Base-by-base conservation (phyloP, 2,329 filamentous ascomycete genomes). In the Penicillium glabrum region DNA sequence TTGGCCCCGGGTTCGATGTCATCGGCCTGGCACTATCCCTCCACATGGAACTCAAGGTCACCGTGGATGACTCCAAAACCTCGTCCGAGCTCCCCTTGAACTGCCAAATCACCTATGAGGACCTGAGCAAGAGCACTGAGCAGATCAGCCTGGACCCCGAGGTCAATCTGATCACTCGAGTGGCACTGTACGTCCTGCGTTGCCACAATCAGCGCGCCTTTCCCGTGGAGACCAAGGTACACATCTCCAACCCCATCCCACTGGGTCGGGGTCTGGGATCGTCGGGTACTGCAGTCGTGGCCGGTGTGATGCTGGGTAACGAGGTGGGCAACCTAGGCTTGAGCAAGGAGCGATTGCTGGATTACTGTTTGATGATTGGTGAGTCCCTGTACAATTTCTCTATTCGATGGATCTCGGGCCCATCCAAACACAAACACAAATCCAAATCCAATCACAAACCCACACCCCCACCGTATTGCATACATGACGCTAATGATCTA, bases 291-390 rank as follows among this genome's bases (percentile, higher is more conserved):
- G 95, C 95, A 9, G 93, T 98, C 19, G 95, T 98, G 7, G 95
- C 92, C 0, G 95, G 95, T 63, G 93, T 97, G n/a, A 86, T 92
- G 75, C 82, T 99, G 46, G 95, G 89, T 41, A 96, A 95, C 78
- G 89, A 96, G 73, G 89, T 95, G 46, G 93, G 93, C 37, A 83
- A 88, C 31, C 82, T 99, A 59, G 82, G 88, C 45, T 79, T 99
- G 61, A 86, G 85, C 57, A 88, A 90, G 68, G 89, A 91, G 62
- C 84, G 95, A 39, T 84, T 99, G 72, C 88, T 99, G 67, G 95
- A 99, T 77, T 99, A 92, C 75, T 96, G 91, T 72, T 81, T 99
- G 64, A 99, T 99, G 95, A 96, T 97, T 75, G 90, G 88, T 89
- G 75, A 63, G 79, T 72, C 41, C 23, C 54, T 27, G 14, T 26